Evolutionary conservation across 2,329 filamentous ascomycete genomes (phyloP).

Genomic region (Didymella glomerata): DNA sequence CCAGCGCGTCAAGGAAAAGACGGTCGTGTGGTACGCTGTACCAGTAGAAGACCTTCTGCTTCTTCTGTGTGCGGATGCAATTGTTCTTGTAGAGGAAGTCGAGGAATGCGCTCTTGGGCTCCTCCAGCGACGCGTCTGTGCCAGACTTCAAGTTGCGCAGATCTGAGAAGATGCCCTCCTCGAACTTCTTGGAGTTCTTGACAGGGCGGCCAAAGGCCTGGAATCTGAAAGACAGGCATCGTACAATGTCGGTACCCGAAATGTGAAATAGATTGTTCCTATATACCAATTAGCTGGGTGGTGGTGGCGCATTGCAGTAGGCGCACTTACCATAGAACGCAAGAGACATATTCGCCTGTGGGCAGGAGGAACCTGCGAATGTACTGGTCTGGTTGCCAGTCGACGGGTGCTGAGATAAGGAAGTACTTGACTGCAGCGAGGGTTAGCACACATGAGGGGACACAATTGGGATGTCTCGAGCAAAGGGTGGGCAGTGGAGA

Average conservation of each 20-base stretch:
- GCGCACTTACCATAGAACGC: slow-evolving; percentile 79
- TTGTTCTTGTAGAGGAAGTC: slow-evolving; percentile 99
- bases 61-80: slow-evolving; percentile 99
- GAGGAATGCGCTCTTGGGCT: slow-evolving; percentile 97
- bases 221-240: slow-evolving; percentile 97
- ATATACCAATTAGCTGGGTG: slow-evolving; percentile 39
- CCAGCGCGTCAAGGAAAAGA: slow-evolving; percentile 94
- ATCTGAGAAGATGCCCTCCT: slow-evolving; percentile 99
- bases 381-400: slow-evolving; percentile 97
- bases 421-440: slow-evolving; percentile 88
- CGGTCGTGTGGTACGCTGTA: slow-evolving; percentile 98
- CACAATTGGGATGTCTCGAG: slow-evolving; percentile 14
- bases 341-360: slow-evolving; percentile 98
- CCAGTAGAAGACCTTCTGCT: slow-evolving; percentile 99
- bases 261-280: slow-evolving; percentile 99
- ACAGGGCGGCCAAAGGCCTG: slow-evolving; percentile 98
- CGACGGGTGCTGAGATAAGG: slow-evolving; percentile 96
- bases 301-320: not conserved
- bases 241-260: slow-evolving; percentile 97
- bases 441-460: slow-evolving; percentile 41
- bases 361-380: slow-evolving; percentile 94
- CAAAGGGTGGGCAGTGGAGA: slow-evolving; percentile 25
- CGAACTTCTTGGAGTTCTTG: slow-evolving; percentile 99
- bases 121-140: slow-evolving; percentile 96
- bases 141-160: slow-evolving; percentile 97